Evolutionary conservation across 768 basidiomycete species (phyloP).

Genomic region (Amylocystis lapponica): DNA sequence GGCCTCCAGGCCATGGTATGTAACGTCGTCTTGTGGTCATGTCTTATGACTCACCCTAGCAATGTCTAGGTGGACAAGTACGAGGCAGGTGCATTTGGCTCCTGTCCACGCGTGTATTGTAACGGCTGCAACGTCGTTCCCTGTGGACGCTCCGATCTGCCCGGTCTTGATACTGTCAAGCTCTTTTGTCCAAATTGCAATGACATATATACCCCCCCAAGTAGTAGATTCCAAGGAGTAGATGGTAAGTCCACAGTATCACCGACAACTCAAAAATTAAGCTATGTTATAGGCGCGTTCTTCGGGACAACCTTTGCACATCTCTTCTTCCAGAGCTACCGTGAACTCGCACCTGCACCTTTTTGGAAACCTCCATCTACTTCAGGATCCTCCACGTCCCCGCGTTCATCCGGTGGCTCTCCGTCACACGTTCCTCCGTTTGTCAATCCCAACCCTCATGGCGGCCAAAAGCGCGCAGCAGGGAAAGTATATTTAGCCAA

Average conservation of each 20-base stretch:
- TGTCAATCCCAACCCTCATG: slow-evolving; percentile 83
- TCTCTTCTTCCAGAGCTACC: slow-evolving; percentile 96
- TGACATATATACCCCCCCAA: slow-evolving; percentile 93
- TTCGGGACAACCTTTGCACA: slow-evolving; percentile 99
- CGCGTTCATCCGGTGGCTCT: slow-evolving; percentile 32
- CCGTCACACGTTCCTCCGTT: slow-evolving; percentile 44
- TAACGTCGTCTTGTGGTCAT: slow-evolving; percentile 11
- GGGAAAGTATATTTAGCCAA: slow-evolving; percentile 85
- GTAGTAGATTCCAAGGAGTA: slow-evolving; percentile 91
- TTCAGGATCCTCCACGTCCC: slow-evolving; percentile 44
- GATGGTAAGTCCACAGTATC: slow-evolving; percentile 60
- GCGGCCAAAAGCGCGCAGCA: slow-evolving; percentile 82
- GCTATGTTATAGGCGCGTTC: slow-evolving; percentile 70
- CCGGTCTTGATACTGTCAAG: slow-evolving; percentile 96
- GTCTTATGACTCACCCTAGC: slow-evolving; percentile 7
- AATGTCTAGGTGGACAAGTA: slow-evolving; percentile 86
- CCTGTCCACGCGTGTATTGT: slow-evolving; percentile 95
- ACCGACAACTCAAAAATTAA: background rate
- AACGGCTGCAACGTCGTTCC: slow-evolving; percentile 85
- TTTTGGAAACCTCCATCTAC: slow-evolving; percentile 74
- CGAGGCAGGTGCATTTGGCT: slow-evolving; percentile 85
- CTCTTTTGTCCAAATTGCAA: slow-evolving; percentile 97
- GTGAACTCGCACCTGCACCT: slow-evolving; percentile 89
- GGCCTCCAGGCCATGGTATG: slow-evolving; percentile 92
- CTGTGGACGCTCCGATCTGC: slow-evolving; percentile 91